These are phyloP conservation scores for Stramenopiles sp. DNA, from an alignment of 352 stramenopile species.

Conservation along the genomic window DNA sequence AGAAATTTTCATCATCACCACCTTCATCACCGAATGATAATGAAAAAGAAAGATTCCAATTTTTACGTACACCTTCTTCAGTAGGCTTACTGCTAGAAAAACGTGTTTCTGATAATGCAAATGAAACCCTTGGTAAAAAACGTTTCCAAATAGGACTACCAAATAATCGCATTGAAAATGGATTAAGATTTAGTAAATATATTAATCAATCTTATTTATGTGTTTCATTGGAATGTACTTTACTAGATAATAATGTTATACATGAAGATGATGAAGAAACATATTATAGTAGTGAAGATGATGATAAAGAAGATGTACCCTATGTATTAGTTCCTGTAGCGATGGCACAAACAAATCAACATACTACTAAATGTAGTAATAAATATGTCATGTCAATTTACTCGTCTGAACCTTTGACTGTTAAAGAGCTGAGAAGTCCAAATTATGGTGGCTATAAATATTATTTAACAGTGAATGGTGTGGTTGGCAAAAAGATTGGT, in stretches of 20 bases:
- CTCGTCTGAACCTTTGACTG: not conserved
- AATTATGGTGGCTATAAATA: not conserved
- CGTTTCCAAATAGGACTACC: not conserved
- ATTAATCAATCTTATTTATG: not conserved
- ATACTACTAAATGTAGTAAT: not conserved
- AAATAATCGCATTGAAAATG: not conserved
- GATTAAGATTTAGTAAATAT: not conserved
- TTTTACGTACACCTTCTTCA: not conserved
- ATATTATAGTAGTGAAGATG: not conserved
- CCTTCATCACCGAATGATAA: not conserved
- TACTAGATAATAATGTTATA: not conserved
- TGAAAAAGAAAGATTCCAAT: not conserved
- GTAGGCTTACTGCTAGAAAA: not conserved
- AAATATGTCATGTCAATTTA: not conserved
- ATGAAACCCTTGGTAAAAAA: not conserved
- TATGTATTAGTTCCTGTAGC: not conserved
- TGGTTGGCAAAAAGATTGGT: not conserved
- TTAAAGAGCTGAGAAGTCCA: not conserved
- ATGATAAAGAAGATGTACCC: not conserved
- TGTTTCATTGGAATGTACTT: not conserved
- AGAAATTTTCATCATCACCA: not conserved
- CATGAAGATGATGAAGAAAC: not conserved
- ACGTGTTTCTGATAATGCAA: not conserved
- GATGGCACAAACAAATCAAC: not conserved
- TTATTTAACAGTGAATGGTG: not conserved